Conservation (phyloP, 1,139 yeast species). For the Candida labiduridarum region DNA sequence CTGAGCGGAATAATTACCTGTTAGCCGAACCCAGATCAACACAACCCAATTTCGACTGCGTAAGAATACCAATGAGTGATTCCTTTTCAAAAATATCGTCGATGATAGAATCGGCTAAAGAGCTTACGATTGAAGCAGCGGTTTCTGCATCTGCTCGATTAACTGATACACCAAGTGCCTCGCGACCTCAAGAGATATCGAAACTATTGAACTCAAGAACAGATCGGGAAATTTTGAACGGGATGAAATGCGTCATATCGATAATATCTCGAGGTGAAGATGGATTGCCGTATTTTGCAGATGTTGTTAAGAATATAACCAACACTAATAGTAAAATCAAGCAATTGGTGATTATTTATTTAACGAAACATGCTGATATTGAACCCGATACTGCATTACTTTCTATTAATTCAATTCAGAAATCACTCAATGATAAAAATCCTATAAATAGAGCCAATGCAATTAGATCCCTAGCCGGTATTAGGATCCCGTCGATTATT, state of each 20-base stretch:
- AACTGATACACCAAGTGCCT: constrained; percentile 56
- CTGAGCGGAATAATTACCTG: too few species aligned
- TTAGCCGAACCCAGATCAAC: too few species aligned
- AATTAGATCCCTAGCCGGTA: constrained; percentile 77
- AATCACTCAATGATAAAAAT: constrained; percentile 68
- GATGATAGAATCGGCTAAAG: constrained; percentile 78
- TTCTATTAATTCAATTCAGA: constrained; percentile 90
- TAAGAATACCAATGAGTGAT: constrained; percentile 48
- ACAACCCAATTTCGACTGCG: too few species aligned
- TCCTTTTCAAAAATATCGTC: constrained; percentile 44
- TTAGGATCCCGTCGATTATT: constrained; percentile 74
- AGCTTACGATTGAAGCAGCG: constrained; percentile 79
- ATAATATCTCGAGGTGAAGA: constrained; percentile 67
- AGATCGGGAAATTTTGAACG: constrained; percentile 72
- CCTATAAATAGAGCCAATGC: constrained; percentile 74
- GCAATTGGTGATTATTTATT: constrained; percentile 76
- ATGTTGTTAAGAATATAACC: constrained; percentile 86
- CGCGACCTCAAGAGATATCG: constrained; percentile 64
- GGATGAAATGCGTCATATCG: constrained; percentile 75
- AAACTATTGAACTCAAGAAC: constrained; percentile 67
- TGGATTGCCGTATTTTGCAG: constrained; percentile 71
- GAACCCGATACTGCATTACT: constrained; percentile 89
- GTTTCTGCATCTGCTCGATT: constrained; percentile 71
- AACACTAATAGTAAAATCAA: constrained; percentile 69
- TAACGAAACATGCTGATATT: constrained; percentile 75